Base-by-base conservation (phyloP, 371 early-diverging fungal species). In the Actinomortierella wolfii region DNA sequence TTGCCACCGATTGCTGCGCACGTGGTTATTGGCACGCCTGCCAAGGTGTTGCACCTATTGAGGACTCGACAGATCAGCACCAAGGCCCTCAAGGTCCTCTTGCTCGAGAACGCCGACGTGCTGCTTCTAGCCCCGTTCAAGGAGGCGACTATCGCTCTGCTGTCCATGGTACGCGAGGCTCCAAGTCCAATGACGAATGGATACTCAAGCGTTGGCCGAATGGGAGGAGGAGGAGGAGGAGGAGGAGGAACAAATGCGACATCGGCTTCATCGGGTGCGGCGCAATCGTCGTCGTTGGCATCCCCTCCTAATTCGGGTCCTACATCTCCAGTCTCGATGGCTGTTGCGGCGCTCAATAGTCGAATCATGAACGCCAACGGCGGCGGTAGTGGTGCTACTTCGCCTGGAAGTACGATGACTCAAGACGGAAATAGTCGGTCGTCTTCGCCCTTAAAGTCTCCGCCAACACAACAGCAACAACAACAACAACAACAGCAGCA, bases 261-360 rank as follows among this genome's bases (percentile, higher is more conserved):
- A n/a, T 9, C 45, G 0, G 45, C 39, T 1, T 7, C 54, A 0
- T 24, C 51, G 45, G 57, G 58, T 2, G 14, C 49, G 11, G 48
- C n/a, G n/a, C n/a, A 21, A 17, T 14, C 65, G 6, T 52, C 55
- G 2, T 39, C 55, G 3, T 39, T 56, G 46, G 52, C 51, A 18
- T 66, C 73, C 6, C 73, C 73, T 1, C 73, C 73, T 8, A 73
- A 62, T 24, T 73, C 67, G 5, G 67, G 67, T 41, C 67, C 73
- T 0, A 67, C 73, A 0, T 73, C 73, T n/a, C 73, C 73, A 11
- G 73, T 73, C 2, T 73, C 73, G 14, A 61, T 61, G 55, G 73
- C 73, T 6, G 73, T 73, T 0, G 73, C 73, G 3, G 73, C 73
- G 3, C 23, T 73, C 40, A 73, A 73, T 46, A 67, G 63, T 23